Conservation (phyloP, 805 yeast genomes). For the Tetrapisispora namnaoensis region DNA sequence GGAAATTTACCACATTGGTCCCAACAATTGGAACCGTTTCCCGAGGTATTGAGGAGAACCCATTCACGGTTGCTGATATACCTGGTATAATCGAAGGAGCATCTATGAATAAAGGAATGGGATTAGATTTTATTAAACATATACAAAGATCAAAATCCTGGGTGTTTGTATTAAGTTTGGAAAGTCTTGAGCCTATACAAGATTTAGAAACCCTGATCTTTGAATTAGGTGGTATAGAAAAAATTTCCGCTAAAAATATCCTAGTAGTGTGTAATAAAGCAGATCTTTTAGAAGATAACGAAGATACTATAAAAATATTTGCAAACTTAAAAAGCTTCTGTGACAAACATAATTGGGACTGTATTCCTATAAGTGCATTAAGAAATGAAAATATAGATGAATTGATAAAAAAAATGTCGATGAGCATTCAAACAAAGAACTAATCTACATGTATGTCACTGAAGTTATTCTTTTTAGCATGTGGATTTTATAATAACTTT, state of each 20-base stretch:
- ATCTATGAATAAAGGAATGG: conserved; percentile 77
- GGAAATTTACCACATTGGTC: conserved; percentile 91
- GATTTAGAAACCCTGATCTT: conserved; percentile 54
- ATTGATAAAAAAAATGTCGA: conserved; percentile 65
- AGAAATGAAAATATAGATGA: conserved; percentile 61
- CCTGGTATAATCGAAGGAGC: conserved; percentile 95
- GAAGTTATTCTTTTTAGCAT: background rate
- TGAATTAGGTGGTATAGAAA: conserved; percentile 58
- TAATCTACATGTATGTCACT: background rate
- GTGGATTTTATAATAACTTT: too few relatives aligned
- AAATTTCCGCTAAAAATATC: conserved; percentile 51
- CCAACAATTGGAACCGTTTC: conserved; percentile 88
- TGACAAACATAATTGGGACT: conserved; percentile 45
- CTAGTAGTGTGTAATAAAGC: conserved; percentile 92
- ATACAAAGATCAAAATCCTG: conserved; percentile 86
- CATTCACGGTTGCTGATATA: conserved; percentile 90
- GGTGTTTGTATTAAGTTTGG: conserved; percentile 78
- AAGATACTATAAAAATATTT: conserved; percentile 41
- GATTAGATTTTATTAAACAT: conserved; percentile 84
- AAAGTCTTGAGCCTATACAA: conserved; percentile 49
- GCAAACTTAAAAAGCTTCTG: conserved; percentile 36
- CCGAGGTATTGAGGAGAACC: conserved; percentile 48
- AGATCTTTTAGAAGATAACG: conserved; percentile 42
- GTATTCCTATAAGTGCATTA: conserved; percentile 78
- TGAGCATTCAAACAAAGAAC: conserved; percentile 17